These are phyloP conservation scores for Tetrapyrgos nigripes DNA, from an alignment of 1,284 basidiomycete species.

Conservation along the genomic window DNA sequence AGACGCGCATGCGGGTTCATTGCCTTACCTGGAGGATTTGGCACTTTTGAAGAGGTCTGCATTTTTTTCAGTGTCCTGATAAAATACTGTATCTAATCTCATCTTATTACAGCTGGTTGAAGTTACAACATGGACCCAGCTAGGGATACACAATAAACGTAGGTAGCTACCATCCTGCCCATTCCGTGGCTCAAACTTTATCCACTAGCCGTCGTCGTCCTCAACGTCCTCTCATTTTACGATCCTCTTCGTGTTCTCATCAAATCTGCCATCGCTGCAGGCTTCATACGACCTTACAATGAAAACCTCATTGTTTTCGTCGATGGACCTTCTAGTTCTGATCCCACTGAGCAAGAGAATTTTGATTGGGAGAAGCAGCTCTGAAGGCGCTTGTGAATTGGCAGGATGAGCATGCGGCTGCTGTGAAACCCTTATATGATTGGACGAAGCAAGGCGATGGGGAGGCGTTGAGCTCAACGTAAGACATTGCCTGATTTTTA, in stretches of 20 bases:
- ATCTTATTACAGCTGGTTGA: conserved; percentile 71
- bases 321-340: conserved; percentile 62
- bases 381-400: conserved; percentile 72
- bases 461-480: neutral
- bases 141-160: conserved; percentile 91
- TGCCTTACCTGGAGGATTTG: conserved; percentile 89
- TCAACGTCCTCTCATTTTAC: conserved; percentile 86
- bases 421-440: conserved; percentile 37
- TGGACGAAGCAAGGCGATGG: conserved; percentile 49
- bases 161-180: conserved; percentile 26
- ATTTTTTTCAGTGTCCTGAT: conserved; percentile 8
- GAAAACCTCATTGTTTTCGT: conserved; percentile 71
- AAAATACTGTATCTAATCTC: neutral
- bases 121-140: conserved; percentile 90
- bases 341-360: conserved; percentile 56
- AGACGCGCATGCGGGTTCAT: conserved; percentile 80
- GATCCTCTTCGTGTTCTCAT: conserved; percentile 79
- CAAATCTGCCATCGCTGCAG: conserved; percentile 67
- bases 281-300: conserved; percentile 76
- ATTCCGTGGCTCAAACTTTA: neutral
- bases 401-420: conserved; percentile 41
- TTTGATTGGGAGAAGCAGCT: conserved; percentile 81
- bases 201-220: conserved; percentile 71
- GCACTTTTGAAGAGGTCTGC: conserved; percentile 88
- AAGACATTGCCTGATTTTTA: neutral